These are phyloP conservation scores for Exophiala sideris DNA, from an alignment of 2,329 filamentous ascomycete species.

Conservation along the genomic window DNA sequence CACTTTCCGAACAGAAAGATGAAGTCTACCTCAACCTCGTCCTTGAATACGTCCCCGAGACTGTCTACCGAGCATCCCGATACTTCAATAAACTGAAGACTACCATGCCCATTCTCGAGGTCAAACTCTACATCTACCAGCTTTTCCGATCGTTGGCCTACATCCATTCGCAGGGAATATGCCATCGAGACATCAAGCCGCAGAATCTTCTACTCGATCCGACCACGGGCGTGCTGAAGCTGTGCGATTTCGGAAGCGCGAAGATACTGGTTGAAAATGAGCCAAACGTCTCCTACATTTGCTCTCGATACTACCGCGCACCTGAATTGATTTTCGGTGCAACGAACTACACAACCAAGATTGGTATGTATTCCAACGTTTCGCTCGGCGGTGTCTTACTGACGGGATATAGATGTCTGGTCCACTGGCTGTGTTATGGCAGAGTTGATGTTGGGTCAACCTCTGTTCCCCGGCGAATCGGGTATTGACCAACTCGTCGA, in stretches of 20 bases:
- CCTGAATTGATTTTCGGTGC: slow-evolving; percentile 98
- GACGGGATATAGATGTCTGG: slow-evolving; percentile 74
- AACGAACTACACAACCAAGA: slow-evolving; percentile 99
- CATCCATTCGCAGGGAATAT: slow-evolving; percentile 98
- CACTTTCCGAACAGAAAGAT: slow-evolving; percentile 65
- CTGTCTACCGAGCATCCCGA: slow-evolving; percentile 92
- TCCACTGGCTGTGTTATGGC: slow-evolving; percentile 99
- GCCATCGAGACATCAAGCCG: slow-evolving; percentile 98
- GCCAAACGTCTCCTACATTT: slow-evolving; percentile 99
- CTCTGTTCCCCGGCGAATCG: slow-evolving; percentile 95
- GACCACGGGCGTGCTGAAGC: slow-evolving; percentile 84
- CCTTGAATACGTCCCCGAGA: slow-evolving; percentile 97
- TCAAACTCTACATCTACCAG: slow-evolving; percentile 99
- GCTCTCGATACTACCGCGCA: slow-evolving; percentile 96
- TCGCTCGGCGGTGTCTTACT: slow-evolving; percentile 1
- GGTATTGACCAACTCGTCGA: slow-evolving; percentile 98
- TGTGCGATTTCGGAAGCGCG: slow-evolving; percentile 97
- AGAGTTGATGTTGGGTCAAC: slow-evolving; percentile 97
- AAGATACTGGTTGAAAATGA: slow-evolving; percentile 99
- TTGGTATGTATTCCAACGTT: slow-evolving; percentile 62
- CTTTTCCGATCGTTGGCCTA: slow-evolving; percentile 97
- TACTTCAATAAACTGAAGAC: slow-evolving; percentile 99
- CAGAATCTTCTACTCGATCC: slow-evolving; percentile 96
- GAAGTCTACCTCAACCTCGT: slow-evolving; percentile 98
- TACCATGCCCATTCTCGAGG: slow-evolving; percentile 96